Conservation (phyloP, 177 flowering plant genomes). For the Telopea speciosissima region DNA sequence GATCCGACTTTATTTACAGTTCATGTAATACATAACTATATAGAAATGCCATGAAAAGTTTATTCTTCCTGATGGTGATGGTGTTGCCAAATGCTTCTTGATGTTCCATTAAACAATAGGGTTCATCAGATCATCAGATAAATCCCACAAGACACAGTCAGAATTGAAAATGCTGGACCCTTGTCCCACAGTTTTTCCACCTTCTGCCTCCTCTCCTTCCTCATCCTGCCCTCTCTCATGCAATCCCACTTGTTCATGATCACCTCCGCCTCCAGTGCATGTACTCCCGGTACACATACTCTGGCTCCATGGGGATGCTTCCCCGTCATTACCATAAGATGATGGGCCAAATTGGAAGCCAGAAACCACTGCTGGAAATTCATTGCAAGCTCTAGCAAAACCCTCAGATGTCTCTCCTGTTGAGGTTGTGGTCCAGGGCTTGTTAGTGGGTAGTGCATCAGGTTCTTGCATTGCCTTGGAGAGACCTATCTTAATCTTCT, state of each 20-base stretch:
- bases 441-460: constrained; percentile 30
- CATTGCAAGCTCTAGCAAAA: constrained; percentile 31
- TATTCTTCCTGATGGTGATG: neutral
- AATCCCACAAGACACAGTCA: constrained; percentile 77
- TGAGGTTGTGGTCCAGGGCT: constrained; percentile 38
- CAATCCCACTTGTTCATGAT: constrained; percentile 38
- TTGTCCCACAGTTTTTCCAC: constrained; percentile 33
- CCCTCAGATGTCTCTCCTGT: constrained; percentile 32
- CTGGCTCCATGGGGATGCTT: constrained; percentile 75
- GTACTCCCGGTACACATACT: constrained; percentile 76
- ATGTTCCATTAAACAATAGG: constrained; percentile 38
- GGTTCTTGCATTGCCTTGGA: constrained; percentile 72
- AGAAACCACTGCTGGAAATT: constrained; percentile 31
- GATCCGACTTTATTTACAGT: neutral
- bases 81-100: neutral
- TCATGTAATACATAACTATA: no score
- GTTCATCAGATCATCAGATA: constrained; percentile 75
- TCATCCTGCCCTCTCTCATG: constrained; percentile 40
- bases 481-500: constrained; percentile 63
- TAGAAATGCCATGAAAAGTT: neutral
- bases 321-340: constrained; percentile 48
- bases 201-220: constrained; percentile 48
- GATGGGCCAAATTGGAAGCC: constrained; percentile 54
- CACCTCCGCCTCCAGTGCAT: constrained; percentile 62
- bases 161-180: constrained; percentile 46